A percentile compares a stretch with the other conserved stretches of the same genome.
Evolutionary conservation across 306 rosid species (phyloP).

Genomic region (Canavalia ensiformis): DNA sequence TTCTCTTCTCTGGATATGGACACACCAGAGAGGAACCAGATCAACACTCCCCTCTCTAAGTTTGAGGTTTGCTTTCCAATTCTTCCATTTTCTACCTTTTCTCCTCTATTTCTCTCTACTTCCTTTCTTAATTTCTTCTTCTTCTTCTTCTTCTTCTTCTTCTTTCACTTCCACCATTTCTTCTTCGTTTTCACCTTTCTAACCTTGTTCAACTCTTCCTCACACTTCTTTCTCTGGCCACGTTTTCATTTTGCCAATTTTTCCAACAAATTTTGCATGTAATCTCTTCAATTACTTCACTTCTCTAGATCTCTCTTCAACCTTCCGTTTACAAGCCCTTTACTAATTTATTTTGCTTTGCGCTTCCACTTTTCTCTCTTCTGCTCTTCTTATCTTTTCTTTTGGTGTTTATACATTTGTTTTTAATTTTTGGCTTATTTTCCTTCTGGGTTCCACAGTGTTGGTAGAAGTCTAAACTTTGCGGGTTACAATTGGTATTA

Average conservation of each 20-base stretch:
- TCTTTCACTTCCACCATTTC: not conserved
- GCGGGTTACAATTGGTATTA: not conserved
- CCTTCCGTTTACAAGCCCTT: not conserved
- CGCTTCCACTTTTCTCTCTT: not conserved
- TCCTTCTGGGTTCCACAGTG: not conserved
- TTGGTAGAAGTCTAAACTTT: not conserved
- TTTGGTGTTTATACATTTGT: not conserved
- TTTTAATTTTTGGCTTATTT: not conserved
- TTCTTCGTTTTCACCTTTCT: not conserved
- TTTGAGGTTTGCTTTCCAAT: constrained; percentile 67
- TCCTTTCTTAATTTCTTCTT: not conserved
- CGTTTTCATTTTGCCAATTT: not conserved
- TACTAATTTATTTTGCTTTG: not conserved
- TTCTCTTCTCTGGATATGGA: constrained; percentile 68
- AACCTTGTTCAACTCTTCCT: not conserved
- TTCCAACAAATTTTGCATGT: not conserved
- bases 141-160: constrained; percentile 36
- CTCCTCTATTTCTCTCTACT: constrained; percentile 46
- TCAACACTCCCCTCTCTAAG: constrained; percentile 64
- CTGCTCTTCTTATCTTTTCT: not conserved
- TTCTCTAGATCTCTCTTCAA: constrained; percentile 16
- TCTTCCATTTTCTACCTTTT: not conserved
- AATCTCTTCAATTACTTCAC: not conserved
- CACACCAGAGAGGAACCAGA: constrained; percentile 87
- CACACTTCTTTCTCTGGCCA: not conserved